phyloP scores from a whole-genome alignment of 305 asterid genomes.

The Fraxinus platypoda region DNA sequence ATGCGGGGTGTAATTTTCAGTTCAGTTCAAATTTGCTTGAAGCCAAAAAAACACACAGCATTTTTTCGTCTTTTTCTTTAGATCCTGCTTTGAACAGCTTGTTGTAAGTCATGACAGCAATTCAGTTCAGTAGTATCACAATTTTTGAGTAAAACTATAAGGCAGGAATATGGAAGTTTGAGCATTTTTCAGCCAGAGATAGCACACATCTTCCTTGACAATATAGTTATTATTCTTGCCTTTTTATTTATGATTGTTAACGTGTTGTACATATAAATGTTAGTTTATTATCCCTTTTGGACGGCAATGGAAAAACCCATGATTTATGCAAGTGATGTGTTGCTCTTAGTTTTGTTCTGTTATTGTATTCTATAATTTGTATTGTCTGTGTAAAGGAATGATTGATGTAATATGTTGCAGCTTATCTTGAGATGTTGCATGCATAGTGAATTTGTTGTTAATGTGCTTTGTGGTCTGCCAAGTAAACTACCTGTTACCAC shows the following conservation, averaged over 20 bases:
- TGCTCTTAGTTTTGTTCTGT: constrained; percentile 11
- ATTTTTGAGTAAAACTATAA: neutral
- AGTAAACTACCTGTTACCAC: constrained; percentile 84
- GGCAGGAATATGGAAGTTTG: neutral
- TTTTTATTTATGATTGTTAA: neutral
- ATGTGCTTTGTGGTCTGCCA: constrained; percentile 86
- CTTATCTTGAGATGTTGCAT: constrained; percentile 77
- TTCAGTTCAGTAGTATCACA: neutral
- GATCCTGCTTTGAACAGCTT: neutral
- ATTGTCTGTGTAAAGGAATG: constrained; percentile 17
- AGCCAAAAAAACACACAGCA: neutral
- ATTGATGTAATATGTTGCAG: constrained; percentile 44
- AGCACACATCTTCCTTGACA: neutral
- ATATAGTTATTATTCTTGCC: neutral
- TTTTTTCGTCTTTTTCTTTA: neutral
- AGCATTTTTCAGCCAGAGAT: constrained; percentile 4
- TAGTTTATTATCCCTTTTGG: constrained; percentile 4
- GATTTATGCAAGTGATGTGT: neutral
- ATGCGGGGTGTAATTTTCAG: neutral
- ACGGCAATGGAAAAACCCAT: neutral
- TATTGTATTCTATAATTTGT: constrained; percentile 1
- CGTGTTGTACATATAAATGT: neutral
- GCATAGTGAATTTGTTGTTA: constrained; percentile 59
- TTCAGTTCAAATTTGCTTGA: neutral
- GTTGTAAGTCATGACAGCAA: neutral